A percentile compares a stretch with the other conserved stretches of the same genome.
These are phyloP conservation scores for Aspergillus novoparasiticus DNA, from an alignment of 2,329 filamentous ascomycete genomes.

Conservation along the genomic window DNA sequence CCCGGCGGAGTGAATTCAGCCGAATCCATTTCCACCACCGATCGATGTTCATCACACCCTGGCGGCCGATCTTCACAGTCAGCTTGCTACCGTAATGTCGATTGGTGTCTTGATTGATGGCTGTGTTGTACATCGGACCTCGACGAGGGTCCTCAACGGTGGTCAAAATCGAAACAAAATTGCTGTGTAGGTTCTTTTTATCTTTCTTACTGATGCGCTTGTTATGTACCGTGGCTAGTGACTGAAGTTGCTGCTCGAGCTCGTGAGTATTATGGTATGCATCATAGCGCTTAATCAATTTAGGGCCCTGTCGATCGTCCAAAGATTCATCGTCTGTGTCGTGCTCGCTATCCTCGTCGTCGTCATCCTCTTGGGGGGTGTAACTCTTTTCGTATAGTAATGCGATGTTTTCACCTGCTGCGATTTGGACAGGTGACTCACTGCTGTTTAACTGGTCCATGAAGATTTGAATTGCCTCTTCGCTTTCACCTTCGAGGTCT, in stretches of 20 bases:
- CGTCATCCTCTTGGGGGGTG: slow-evolving; percentile 60
- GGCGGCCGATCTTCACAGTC: slow-evolving; percentile 59
- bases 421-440: slow-evolving; percentile 72
- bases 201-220: slow-evolving; percentile 68
- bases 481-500: slow-evolving; percentile 70
- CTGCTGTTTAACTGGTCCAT: slow-evolving; percentile 81
- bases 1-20: slow-evolving; percentile 61
- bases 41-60: slow-evolving; percentile 65
- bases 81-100: slow-evolving; percentile 64
- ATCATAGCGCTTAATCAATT: slow-evolving; percentile 65
- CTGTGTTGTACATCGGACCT: slow-evolving; percentile 68
- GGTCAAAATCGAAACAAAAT: slow-evolving; percentile 67
- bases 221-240: slow-evolving; percentile 62
- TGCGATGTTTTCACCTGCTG: slow-evolving; percentile 78
- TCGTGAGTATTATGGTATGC: slow-evolving; percentile 66
- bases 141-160: slow-evolving; percentile 67
- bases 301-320: slow-evolving; percentile 43
- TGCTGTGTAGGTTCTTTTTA: slow-evolving; percentile 65
- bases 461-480: slow-evolving; percentile 75
- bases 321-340: slow-evolving; percentile 45
- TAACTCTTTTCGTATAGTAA: slow-evolving; percentile 77
- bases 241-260: slow-evolving; percentile 60
- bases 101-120: slow-evolving; percentile 63
- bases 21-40: slow-evolving; percentile 74
- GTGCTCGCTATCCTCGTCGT: slow-evolving; percentile 52